Conservation (phyloP, 257 asterid species). For the Parsonsia alboflavescens region DNA sequence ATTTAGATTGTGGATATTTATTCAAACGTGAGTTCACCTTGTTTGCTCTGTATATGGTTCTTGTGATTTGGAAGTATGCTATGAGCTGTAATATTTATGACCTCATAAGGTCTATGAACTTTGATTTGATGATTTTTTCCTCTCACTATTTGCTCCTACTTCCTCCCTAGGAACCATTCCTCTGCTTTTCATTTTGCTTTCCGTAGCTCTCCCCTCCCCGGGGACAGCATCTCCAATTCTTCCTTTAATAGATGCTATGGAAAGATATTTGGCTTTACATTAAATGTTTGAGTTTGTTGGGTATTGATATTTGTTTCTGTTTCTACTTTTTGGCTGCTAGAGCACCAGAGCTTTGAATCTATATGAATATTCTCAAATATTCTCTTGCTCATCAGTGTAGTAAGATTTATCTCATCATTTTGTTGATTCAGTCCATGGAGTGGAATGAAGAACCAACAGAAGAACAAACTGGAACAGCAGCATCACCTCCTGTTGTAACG, state of each 20-base stretch:
- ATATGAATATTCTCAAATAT: neutral
- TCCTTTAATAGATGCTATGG: neutral
- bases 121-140: neutral
- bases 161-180: neutral
- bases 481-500: conserved; percentile 34
- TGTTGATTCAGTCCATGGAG: conserved; percentile 51
- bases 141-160: neutral
- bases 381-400: neutral
- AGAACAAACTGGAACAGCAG: conserved; percentile 51
- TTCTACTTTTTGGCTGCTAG: conserved; percentile 1
- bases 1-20: neutral
- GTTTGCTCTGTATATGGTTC: neutral
- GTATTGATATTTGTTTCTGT: neutral
- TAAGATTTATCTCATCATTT: neutral
- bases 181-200: neutral
- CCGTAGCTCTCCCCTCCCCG: neutral
- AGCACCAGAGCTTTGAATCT: conserved; percentile 6
- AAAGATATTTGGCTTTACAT: neutral
- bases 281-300: neutral
- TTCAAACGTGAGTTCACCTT: neutral
- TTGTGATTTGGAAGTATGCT: neutral
- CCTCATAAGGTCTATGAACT: neutral
- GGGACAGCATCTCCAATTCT: neutral
- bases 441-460: conserved; percentile 89
- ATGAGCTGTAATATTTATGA: neutral